Base-by-base conservation (phyloP, 345 rosid genomes). In the Citrus medica region DNA sequence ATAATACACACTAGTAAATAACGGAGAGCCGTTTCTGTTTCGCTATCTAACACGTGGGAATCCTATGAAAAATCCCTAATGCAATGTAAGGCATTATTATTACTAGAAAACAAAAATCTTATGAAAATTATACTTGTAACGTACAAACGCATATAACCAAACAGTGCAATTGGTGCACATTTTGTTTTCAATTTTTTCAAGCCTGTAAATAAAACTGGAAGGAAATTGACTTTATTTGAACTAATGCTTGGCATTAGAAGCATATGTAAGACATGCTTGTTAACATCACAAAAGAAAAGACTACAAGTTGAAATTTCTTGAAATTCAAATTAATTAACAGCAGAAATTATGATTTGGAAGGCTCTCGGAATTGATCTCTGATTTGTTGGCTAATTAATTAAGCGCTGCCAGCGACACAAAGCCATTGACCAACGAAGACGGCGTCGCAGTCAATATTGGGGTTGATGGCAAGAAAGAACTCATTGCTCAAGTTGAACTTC, bases 381-480 rank as follows among this genome's bases (percentile, higher is more conserved):
- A 53, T 53, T 53, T 16, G 58, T 53, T 17, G 58, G 17, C 51
- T 46, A 46, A 0, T 46, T 46, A 46, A 17, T 66, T 25, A 22
- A 42, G 81, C 38, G 1, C 58, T 55, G 60, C 86, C 83, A 6
- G 53, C 69, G 42, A 83, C 77, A 35, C 89, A 85, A 17, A 88
- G 73, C 86, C 88, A 86, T 65, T 85, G 88, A 22, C 87, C 87
- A 33, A 80, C 53, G 58, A 85, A 85, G 71, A 83, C 72, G 1
- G 42, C 27, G 3, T 27, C 0, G 19, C 89, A 85, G 1, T 79
- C 51, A 77, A 86, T 70, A 37, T 86, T 88, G 7, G 84, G 87
- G 81, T 88, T 85, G 63, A 83, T 56, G 7, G 69, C 58, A 3
- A 9, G 17, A 6, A 80, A 82, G 37, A 69, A 9, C 0, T 64